These are phyloP conservation scores for Lepiota venenata DNA, from an alignment of 768 basidiomycete genomes.

Conservation along the genomic window DNA sequence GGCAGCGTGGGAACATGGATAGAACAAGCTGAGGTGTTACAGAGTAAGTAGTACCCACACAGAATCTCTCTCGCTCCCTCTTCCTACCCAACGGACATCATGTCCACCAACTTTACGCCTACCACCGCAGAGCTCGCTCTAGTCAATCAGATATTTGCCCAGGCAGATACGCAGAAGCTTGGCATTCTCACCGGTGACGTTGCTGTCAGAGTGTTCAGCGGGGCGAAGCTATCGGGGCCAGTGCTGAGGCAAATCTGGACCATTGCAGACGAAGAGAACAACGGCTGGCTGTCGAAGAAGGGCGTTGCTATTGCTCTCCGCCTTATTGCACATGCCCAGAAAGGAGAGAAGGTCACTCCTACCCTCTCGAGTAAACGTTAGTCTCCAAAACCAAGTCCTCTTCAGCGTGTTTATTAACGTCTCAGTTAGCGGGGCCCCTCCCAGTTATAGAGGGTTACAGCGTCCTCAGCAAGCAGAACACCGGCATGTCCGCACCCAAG, in stretches of 20 bases:
- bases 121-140: conserved; percentile 52
- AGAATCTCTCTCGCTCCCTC: conserved; percentile 12
- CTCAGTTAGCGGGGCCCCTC: conserved; percentile 70
- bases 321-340: conserved; percentile 91
- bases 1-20: conserved; percentile 11
- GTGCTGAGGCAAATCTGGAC: conserved; percentile 92
- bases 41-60: conserved; percentile 11
- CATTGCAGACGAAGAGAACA: conserved; percentile 90
- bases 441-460: conserved; percentile 74
- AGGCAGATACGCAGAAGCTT: conserved; percentile 73
- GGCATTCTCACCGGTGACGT: conserved; percentile 88
- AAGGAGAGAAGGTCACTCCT: conserved; percentile 64
- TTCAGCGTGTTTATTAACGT: conserved; percentile 13
- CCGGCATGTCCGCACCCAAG: conserved; percentile 56
- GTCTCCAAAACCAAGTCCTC: conserved; percentile 24
- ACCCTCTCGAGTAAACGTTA: conserved; percentile 70
- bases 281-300: conserved; percentile 86
- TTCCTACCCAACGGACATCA: conserved; percentile 24
- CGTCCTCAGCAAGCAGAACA: conserved; percentile 52
- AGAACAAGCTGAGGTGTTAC: not conserved
- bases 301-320: conserved; percentile 87
- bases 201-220: conserved; percentile 83
- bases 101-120: conserved; percentile 44
- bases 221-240: conserved; percentile 74
- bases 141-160: conserved; percentile 68